These are phyloP conservation scores for Mortierella alpina DNA, from an alignment of 192 early-diverging fungal species.

Conservation along the genomic window DNA sequence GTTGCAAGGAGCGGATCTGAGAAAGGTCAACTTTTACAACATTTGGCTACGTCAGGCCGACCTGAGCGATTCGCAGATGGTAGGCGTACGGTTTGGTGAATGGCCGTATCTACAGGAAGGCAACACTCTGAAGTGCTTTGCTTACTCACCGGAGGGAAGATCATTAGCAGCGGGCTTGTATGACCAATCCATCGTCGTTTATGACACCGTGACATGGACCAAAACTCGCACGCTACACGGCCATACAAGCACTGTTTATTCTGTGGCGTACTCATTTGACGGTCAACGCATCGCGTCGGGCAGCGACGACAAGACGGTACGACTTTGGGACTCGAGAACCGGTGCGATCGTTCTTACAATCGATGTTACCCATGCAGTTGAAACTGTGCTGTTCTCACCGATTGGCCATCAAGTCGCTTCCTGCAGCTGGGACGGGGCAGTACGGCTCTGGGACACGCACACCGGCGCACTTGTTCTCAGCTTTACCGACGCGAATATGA, in stretches of 20 bases:
- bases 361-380: neutral
- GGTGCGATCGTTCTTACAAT: neutral
- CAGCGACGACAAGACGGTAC: neutral
- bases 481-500: neutral
- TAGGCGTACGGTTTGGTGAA: constrained; percentile 5
- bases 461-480: neutral
- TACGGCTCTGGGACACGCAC: neutral
- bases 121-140: neutral
- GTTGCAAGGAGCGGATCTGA: constrained; percentile 4
- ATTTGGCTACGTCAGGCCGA: constrained; percentile 2
- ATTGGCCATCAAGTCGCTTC: neutral
- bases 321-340: neutral
- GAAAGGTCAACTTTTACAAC: neutral
- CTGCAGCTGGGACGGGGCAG: neutral
- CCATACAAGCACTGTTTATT: neutral
- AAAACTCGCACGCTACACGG: neutral
- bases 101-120: neutral
- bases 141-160: neutral
- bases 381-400: neutral
- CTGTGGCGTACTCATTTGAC: neutral
- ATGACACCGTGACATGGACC: neutral
- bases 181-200: neutral
- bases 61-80: constrained; percentile 2
- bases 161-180: neutral
- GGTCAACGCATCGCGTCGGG: neutral